A percentile compares a stretch with the other conserved stretches of the same genome.
These are phyloP conservation scores for Obba rivulosa DNA, from an alignment of 768 basidiomycete genomes.

Conservation along the genomic window DNA sequence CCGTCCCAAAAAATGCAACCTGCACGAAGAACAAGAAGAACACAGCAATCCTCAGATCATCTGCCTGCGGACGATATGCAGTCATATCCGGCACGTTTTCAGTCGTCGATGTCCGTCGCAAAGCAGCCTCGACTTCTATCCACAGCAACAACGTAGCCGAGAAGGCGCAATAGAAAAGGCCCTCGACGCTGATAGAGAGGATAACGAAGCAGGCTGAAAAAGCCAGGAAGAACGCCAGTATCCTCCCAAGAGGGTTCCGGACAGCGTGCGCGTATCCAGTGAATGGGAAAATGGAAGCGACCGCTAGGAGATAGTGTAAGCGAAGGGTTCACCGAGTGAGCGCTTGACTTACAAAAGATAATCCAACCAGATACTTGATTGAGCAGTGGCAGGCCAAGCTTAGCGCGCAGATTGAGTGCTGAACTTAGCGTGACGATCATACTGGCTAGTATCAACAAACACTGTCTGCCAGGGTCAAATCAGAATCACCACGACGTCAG, in stretches of 20 bases:
- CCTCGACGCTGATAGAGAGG: constrained; percentile 78
- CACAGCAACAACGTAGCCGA: constrained; percentile 57
- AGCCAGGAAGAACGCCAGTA: constrained; percentile 61
- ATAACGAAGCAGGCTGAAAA: constrained; percentile 74
- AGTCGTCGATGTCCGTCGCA: constrained; percentile 10
- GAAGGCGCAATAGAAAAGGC: constrained; percentile 73
- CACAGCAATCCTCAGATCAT: constrained; percentile 68
- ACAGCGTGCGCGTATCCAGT: constrained; percentile 18
- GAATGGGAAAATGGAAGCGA: constrained; percentile 50
- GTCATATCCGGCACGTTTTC: background rate
- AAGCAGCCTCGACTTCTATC: constrained; percentile 54
- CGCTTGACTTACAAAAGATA: constrained; percentile 47
- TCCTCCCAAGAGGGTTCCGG: constrained; percentile 40
- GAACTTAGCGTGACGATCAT: constrained; percentile 57
- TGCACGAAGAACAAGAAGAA: constrained; percentile 88
- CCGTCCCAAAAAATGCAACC: constrained; percentile 80
- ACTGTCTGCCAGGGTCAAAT: constrained; percentile 26
- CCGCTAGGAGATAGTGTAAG: constrained; percentile 27
- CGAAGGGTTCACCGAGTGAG: background rate
- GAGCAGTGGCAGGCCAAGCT: constrained; percentile 53
- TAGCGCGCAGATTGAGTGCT: constrained; percentile 54
- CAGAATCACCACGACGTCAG: background rate
- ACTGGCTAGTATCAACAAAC: constrained; percentile 36
- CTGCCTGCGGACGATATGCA: constrained; percentile 26
- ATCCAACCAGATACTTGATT: constrained; percentile 66